Percentiles rank a stretch among this genome's conserved stretches.
phyloP scores from a whole-genome alignment of 768 basidiomycete genomes.

The Exsudoporus frostii region DNA sequence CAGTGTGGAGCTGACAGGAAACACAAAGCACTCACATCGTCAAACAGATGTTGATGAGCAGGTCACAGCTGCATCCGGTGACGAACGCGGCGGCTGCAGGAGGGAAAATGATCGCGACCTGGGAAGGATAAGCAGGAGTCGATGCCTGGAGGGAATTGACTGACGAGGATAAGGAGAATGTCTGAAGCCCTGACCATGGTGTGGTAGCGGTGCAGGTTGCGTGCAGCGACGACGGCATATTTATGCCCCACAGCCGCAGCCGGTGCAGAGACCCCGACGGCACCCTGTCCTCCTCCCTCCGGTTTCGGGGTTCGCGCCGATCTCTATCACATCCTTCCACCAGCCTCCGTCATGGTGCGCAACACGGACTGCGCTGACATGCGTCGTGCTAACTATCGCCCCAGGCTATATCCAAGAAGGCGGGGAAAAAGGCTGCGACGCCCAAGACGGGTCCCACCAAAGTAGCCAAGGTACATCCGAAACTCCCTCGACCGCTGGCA shows the following conservation, averaged over 20 bases:
- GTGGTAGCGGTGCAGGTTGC: not conserved
- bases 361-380: not conserved
- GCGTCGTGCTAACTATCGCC: not conserved
- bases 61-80: constrained; percentile 81
- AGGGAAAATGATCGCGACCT: constrained; percentile 80
- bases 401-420: constrained; percentile 87
- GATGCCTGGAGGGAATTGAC: constrained; percentile 19
- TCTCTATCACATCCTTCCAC: constrained; percentile 1
- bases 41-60: constrained; percentile 79
- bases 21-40: constrained; percentile 55
- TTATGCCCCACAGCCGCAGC: constrained; percentile 15
- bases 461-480: constrained; percentile 69
- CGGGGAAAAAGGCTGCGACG: constrained; percentile 75
- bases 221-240: not conserved
- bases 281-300: not conserved
- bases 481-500: not conserved
- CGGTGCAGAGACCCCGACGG: constrained; percentile 18
- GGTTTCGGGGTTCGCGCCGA: constrained; percentile 14
- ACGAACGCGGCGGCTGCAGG: constrained; percentile 76
- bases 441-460: constrained; percentile 58
- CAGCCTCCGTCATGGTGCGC: constrained; percentile 24
- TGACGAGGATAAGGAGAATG: constrained; percentile 72
- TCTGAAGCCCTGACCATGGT: constrained; percentile 61
- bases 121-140: not conserved
- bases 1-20: not conserved